These are phyloP conservation scores for Boletales sp. DNA, from an alignment of 768 basidiomycete genomes.

Conservation along the genomic window DNA sequence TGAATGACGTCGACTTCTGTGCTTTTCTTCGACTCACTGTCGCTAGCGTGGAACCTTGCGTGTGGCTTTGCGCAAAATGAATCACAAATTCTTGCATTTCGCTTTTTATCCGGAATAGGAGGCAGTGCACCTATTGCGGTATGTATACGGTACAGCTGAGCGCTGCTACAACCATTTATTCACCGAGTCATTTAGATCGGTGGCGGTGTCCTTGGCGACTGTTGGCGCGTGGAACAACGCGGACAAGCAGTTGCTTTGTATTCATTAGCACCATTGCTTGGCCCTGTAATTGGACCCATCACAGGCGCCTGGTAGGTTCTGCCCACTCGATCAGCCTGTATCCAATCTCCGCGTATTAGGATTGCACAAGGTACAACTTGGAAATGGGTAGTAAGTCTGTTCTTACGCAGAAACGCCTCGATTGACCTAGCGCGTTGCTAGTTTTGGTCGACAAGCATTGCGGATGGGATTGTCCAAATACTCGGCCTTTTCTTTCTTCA, in stretches of 20 bases:
- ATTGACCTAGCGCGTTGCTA: slow-evolving; percentile 13
- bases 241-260: slow-evolving; percentile 63
- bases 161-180: no score
- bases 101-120: slow-evolving; percentile 67
- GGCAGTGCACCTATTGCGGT: slow-evolving; percentile 65
- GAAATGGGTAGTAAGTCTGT: slow-evolving; percentile 61
- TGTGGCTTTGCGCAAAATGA: slow-evolving; percentile 62
- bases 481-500: slow-evolving; percentile 53
- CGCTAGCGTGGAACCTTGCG: slow-evolving; percentile 55
- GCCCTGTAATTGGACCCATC: slow-evolving; percentile 61
- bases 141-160: not conserved
- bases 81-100: slow-evolving; percentile 59
- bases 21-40: not conserved
- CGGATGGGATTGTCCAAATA: slow-evolving; percentile 51
- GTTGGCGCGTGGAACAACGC: slow-evolving; percentile 59
- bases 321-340: not conserved
- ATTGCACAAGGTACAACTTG: slow-evolving; percentile 61
- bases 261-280: slow-evolving; percentile 61
- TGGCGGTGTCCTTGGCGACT: slow-evolving; percentile 62
- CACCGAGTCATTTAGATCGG: slow-evolving; percentile 41
- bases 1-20: not conserved
- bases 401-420: not conserved
- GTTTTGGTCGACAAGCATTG: slow-evolving; percentile 68
- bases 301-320: slow-evolving; percentile 53
- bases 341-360: slow-evolving; percentile 20